Evolutionary conservation across 129 eudicot genomes (phyloP), one percentile per base, ranked within the genome.

Genomic region (Flaveria trinervia): DNA sequence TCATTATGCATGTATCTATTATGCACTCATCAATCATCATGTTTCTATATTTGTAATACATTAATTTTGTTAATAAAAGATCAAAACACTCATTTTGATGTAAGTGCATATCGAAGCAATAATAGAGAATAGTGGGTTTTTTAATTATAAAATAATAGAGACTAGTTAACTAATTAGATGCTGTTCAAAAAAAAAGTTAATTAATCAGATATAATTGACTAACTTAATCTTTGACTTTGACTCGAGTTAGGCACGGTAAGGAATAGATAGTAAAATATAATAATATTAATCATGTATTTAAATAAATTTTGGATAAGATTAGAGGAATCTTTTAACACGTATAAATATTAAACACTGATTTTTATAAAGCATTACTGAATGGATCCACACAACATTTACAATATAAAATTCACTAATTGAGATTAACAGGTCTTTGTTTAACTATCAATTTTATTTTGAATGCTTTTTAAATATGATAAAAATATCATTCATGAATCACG

Each of bases 251-350:
- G 82, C 77, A 12, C 70, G 17, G 77, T 70, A 60, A 65, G 33
- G 46, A 76, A 30, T 66, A 20, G 43, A 66, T 54, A 39, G 80
- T 76, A 78, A 78, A 68, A 68, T 16, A 73, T 22, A 73, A 73
- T 73, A 62, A 17, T 54, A n/a, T 2, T 52, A 72, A 52, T 55
- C 15, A 59, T 44, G 5, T 70, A 14, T 70, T 48, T 70, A 46
- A 20, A 60, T 57, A 22, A 23, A 74, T 20, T 60, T 60, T 4
- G 44, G 56, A 15, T 52, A 74, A 74, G 82, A 79, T 79, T 65
- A 79, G 77, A 62, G 82, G 82, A 71, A 79, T 79, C 77, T 72
- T 71, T 43, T 22, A 71, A 60, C 82, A 70, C 82, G 44, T 30
- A 70, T 79, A 33, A 70, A 70, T 71, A 70, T 59, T 7, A 23